Base-by-base conservation (phyloP, 2,329 filamentous ascomycete species). In the Sarocladium kiliense region DNA sequence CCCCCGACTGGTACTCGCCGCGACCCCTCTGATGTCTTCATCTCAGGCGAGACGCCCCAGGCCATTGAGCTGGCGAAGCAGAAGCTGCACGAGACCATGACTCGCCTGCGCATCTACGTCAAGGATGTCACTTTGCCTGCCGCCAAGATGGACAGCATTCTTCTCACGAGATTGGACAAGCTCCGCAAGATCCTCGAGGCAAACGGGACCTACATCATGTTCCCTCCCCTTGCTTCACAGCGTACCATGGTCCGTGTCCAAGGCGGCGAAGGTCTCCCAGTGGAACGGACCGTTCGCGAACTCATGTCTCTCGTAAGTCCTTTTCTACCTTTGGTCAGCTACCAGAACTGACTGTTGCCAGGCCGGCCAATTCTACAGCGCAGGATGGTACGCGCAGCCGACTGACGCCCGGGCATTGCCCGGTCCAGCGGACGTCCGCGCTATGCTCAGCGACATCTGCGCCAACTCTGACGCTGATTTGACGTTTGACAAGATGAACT, bases 291-390 rank as follows among this genome's bases (percentile, higher is more conserved):
- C 30, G 90, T 97, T 61, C 85, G 92, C 63, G 94, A 97, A 72
- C 87, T 99, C 61, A 97, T 99, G 93, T 87, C 88, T 64, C 75
- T 97, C 69, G 89, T 93, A 80, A 71, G 85, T 75, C 55, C 61
- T 16, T 14, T 7, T 30, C 55, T 32, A 21, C 16, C 6, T 50
- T 59, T 54, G n/a, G n/a, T 37, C 21, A 18, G 5, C 11, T 9
- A 53, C 37, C 6, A 23, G n/a, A 9, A 53, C 66, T 71, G 62
- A 70, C 64, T 41, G 21, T 51, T 18, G 41, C 12, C 60, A 92
- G 88, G 91, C 92, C 60, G 92, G 93, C 34, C 94, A 99, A 74
- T 99, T 97, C 71, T 99, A 99, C 74, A 94, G 91, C 67, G 92
- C 92, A 21, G 91, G 90, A 11, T 99, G 94, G 93, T 96, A 91